phyloP scores from a whole-genome alignment of 179 eudicot genomes.

The Gypsophila paniculata region DNA sequence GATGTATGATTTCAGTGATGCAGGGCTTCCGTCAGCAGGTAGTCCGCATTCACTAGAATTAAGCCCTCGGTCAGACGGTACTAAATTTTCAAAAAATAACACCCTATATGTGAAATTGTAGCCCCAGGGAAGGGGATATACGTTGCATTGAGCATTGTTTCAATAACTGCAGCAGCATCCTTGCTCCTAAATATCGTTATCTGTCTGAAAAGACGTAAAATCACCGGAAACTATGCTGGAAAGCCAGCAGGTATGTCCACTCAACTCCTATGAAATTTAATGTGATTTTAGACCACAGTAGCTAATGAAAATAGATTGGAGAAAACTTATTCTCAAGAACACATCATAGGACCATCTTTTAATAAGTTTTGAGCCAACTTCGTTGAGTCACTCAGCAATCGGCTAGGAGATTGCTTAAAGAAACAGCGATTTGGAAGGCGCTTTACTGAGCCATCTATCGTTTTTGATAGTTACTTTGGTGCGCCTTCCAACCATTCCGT shows the following conservation, averaged over 20 bases:
- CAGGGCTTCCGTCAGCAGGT: conserved; percentile 8
- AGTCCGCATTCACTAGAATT: background rate
- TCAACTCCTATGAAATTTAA: background rate
- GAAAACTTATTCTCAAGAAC: no score
- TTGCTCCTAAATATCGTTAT: conserved; percentile 7
- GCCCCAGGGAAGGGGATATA: background rate
- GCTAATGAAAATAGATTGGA: background rate
- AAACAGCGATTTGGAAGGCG: no score
- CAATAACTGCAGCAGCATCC: conserved; percentile 3
- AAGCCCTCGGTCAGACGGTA: background rate
- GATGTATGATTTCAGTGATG: conserved; percentile 24
- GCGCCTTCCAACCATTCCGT: no score
- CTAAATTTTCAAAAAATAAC: background rate
- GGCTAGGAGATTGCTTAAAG: no score
- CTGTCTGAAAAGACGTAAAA: conserved; percentile 9
- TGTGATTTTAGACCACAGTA: background rate
- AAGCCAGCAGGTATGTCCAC: background rate
- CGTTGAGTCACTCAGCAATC: no score
- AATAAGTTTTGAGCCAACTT: no score
- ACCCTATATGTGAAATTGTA: background rate
- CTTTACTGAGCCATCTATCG: no score
- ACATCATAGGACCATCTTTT: no score
- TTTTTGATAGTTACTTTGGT: no score
- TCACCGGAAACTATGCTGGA: background rate
- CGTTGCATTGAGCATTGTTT: conserved; percentile 8